Evolutionary conservation across 2,329 filamentous ascomycete species (phyloP).

Genomic region (Colletotrichum viniferum): DNA sequence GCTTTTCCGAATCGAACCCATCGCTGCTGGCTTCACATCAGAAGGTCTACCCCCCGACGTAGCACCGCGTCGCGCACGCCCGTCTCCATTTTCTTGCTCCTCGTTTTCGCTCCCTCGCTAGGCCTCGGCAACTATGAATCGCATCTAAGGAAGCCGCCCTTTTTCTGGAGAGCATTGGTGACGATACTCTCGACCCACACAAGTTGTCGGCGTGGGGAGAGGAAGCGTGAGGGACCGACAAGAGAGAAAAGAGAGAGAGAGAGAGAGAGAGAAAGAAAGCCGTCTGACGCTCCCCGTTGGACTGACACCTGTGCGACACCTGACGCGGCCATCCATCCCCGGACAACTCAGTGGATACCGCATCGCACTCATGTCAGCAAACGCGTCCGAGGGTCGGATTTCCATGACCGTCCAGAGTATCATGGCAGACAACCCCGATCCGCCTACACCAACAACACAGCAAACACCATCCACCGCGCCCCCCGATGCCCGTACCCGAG

Average conservation of each 20-base stretch:
- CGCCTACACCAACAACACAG: not conserved
- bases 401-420: conserved; percentile 1
- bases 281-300: not conserved
- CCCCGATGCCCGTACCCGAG: not conserved
- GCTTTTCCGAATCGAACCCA: not conserved
- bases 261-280: not conserved
- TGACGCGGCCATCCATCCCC: not conserved
- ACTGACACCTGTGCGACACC: not conserved
- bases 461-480: not conserved
- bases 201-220: not conserved
- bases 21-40: not conserved
- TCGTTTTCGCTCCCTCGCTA: not conserved
- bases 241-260: not conserved
- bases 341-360: conserved; percentile 12
- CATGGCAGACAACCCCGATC: conserved; percentile 4
- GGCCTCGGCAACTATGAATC: not conserved
- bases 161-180: not conserved
- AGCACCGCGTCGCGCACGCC: not conserved
- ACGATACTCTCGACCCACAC: not conserved
- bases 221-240: not conserved
- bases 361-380: not conserved
- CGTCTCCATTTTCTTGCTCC: not conserved
- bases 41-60: not conserved
- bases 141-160: not conserved
- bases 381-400: conserved; percentile 13